phyloP scores from a whole-genome alignment of 1,139 yeast genomes.

The Eremothecium cymbalariae region DNA sequence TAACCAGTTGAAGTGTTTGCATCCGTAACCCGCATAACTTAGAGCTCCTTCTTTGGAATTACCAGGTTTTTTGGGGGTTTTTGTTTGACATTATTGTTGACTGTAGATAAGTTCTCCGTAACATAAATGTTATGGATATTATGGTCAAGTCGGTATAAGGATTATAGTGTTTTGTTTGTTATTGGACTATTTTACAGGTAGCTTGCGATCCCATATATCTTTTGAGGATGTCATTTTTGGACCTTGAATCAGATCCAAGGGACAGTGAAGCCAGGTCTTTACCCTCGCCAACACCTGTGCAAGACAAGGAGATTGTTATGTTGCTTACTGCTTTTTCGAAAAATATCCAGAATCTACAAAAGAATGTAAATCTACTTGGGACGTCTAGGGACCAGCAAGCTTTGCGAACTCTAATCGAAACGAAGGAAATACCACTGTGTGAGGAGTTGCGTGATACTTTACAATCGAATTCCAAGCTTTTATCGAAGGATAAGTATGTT shows the following conservation, averaged over 20 bases:
- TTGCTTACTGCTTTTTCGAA: constrained; percentile 10
- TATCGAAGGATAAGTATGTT: constrained; percentile 36
- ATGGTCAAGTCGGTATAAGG: no score
- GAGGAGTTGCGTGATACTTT: constrained; percentile 23
- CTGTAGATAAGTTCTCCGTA: no score
- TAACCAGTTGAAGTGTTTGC: no score
- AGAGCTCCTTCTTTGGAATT: no score
- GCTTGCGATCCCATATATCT: no score
- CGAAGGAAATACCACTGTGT: constrained; percentile 21
- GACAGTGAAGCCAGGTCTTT: neutral
- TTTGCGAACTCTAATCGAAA: constrained; percentile 38
- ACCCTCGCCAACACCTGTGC: neutral
- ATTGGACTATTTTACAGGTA: no score
- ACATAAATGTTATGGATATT: no score
- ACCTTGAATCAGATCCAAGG: constrained; percentile 45
- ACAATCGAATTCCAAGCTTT: constrained; percentile 24
- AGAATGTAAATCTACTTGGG: constrained; percentile 45
- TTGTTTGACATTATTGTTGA: no score
- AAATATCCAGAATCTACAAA: constrained; percentile 43
- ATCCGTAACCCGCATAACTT: no score
- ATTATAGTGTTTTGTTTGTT: no score
- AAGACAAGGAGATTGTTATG: constrained; percentile 2
- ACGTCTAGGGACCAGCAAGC: constrained; percentile 43
- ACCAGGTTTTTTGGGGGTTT: no score
- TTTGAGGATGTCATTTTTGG: constrained; percentile 55